phyloP scores from a whole-genome alignment of 345 rosid genomes.

The Pelargonium nanum region DNA sequence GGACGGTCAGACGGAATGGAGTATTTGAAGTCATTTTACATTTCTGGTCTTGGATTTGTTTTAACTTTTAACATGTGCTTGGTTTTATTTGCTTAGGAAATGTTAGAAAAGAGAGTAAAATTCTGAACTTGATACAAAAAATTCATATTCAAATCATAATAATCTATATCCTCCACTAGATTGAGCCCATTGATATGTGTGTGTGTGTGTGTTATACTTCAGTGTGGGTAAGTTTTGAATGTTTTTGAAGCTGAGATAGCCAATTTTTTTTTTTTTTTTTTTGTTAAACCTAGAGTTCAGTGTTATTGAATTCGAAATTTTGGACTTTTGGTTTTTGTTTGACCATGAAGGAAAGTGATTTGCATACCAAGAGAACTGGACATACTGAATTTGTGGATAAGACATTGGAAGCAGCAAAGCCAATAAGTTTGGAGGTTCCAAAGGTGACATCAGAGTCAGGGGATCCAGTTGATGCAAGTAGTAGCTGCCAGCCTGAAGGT shows the following conservation, averaged over 20 bases:
- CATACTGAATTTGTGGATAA: slow-evolving; percentile 81
- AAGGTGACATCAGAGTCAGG: slow-evolving; percentile 44
- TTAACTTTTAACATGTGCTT: too few species aligned
- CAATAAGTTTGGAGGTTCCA: slow-evolving; percentile 81
- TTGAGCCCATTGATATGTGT: neutral
- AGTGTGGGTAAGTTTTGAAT: neutral
- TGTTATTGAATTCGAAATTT: neutral
- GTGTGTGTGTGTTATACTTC: too few species aligned
- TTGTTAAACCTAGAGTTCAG: neutral
- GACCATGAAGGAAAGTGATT: slow-evolving; percentile 65
- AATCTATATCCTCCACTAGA: neutral
- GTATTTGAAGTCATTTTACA: too few species aligned
- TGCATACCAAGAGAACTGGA: slow-evolving; percentile 96
- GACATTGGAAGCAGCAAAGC: slow-evolving; percentile 69
- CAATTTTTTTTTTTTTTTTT: neutral
- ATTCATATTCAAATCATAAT: neutral
- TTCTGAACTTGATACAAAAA: neutral
- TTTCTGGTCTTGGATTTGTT: too few species aligned
- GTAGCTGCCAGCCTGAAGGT: slow-evolving; percentile 62
- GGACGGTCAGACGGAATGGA: too few species aligned
- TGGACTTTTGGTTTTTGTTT: slow-evolving; percentile 16
- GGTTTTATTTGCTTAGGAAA: too few species aligned
- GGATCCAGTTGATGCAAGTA: slow-evolving; percentile 33
- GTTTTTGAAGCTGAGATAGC: neutral
- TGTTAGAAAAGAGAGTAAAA: too few species aligned